Evolutionary conservation across 768 basidiomycete genomes (phyloP).

Genomic region (Kwoniella shandongensis): DNA sequence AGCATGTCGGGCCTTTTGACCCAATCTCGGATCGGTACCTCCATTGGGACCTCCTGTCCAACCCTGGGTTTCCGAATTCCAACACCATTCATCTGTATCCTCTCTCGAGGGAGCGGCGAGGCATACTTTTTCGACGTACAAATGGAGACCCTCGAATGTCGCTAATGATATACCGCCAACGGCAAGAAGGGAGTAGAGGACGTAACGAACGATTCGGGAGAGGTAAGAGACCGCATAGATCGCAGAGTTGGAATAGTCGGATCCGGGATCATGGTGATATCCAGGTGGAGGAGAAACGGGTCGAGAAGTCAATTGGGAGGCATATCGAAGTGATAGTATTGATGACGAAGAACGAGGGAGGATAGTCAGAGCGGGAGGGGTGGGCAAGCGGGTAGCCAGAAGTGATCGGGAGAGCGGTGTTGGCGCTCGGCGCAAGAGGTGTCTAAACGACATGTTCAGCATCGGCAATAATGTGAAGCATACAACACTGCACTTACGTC

Average conservation of each 20-base stretch:
- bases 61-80: conserved; percentile 41
- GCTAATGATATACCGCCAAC: conserved; percentile 17
- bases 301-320: neutral
- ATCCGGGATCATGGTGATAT: conserved; percentile 1
- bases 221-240: conserved; percentile 46
- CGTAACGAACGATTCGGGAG: conserved; percentile 33
- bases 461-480: too few species aligned
- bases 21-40: conserved; percentile 44
- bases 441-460: too few species aligned
- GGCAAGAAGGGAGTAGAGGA: conserved; percentile 32
- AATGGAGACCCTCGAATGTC: conserved; percentile 32
- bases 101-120: conserved; percentile 22
- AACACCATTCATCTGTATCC: conserved; percentile 27
- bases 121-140: conserved; percentile 33
- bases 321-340: neutral
- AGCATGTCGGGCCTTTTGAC: conserved; percentile 45
- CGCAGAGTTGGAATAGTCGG: conserved; percentile 44
- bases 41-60: conserved; percentile 47
- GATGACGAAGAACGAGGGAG: neutral
- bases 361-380: neutral
- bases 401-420: too few species aligned
- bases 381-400: neutral
- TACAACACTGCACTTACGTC: too few species aligned
- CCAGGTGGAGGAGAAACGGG: neutral
- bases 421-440: too few species aligned